Percentiles rank a stretch among this genome's conserved stretches.
Conservation (phyloP, 83 land plant species). For the Diphasiastrum complanatum region DNA sequence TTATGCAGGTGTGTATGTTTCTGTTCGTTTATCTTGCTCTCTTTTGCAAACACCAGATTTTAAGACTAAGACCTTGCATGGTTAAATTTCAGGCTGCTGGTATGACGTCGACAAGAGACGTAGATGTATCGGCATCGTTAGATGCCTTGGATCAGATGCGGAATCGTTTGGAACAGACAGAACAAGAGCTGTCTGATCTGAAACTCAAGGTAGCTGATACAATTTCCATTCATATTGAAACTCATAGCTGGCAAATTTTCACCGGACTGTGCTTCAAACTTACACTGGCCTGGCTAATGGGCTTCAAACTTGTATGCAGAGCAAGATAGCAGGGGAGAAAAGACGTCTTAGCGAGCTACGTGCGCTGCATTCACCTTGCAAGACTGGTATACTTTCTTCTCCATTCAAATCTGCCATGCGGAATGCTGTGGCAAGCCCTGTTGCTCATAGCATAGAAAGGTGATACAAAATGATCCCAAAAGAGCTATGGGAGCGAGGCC, state of each 20-base stretch:
- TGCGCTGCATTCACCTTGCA: constrained; percentile 37
- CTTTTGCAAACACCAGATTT: neutral
- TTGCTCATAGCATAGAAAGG: too few species aligned
- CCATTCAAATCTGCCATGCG: too few species aligned
- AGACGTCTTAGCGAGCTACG: constrained; percentile 40
- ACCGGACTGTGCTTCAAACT: neutral
- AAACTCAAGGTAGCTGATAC: constrained; percentile 49
- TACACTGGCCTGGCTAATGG: neutral
- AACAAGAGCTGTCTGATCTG: constrained; percentile 49
- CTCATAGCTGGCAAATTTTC: neutral
- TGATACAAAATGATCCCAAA: too few species aligned
- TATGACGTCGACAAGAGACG: constrained; percentile 35
- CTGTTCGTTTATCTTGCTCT: neutral
- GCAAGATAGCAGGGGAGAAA: constrained; percentile 41
- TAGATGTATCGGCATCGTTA: constrained; percentile 44
- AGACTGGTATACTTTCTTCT: too few species aligned
- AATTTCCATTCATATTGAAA: neutral
- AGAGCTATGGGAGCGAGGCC: too few species aligned
- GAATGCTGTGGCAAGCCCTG: too few species aligned
- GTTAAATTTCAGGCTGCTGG: constrained; percentile 60
- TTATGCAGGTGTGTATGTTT: constrained; percentile 53
- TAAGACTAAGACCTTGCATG: neutral
- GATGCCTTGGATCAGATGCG: constrained; percentile 57
- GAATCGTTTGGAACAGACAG: constrained; percentile 35
- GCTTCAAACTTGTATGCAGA: constrained; percentile 26